Percentiles rank a stretch among this genome's conserved stretches.
phyloP scores from a whole-genome alignment of 805 yeast species.

The Metschnikowia peoriensis region DNA sequence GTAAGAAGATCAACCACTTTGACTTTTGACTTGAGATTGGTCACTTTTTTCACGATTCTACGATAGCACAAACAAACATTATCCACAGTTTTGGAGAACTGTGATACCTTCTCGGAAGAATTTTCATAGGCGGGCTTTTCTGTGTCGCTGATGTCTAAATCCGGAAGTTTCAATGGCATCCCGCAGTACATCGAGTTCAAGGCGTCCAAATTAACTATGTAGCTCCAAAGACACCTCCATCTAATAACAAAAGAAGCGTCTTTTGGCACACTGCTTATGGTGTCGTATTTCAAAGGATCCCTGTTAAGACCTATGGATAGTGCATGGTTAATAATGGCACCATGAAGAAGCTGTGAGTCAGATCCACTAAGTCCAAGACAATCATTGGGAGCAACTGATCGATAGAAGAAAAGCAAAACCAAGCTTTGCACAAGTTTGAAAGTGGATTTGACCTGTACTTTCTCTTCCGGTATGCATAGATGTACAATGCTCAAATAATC shows the following conservation, averaged over 20 bases:
- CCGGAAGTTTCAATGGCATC: constrained; percentile 26
- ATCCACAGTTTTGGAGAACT: constrained; percentile 15
- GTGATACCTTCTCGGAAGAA: constrained; percentile 6
- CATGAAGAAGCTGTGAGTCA: constrained; percentile 39
- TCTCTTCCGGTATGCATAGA: constrained; percentile 35
- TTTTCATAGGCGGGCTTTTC: constrained; percentile 23
- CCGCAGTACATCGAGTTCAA: constrained; percentile 33
- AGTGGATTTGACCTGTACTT: constrained; percentile 29
- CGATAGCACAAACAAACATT: constrained; percentile 29
- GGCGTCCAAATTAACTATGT: constrained; percentile 32
- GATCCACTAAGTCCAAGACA: constrained; percentile 41
- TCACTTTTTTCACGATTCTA: constrained; percentile 25
- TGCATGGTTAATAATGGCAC: constrained; percentile 37
- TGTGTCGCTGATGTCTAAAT: constrained; percentile 33
- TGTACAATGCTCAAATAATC: constrained; percentile 30
- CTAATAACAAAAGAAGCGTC: constrained; percentile 24
- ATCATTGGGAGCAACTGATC: constrained; percentile 41
- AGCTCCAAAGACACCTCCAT: constrained; percentile 41
- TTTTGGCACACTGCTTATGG: constrained; percentile 31
- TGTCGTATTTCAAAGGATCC: constrained; percentile 33
- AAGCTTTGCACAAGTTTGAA: constrained; percentile 37
- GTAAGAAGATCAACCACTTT: constrained; percentile 33
- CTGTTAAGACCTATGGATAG: constrained; percentile 40
- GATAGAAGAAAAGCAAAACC: constrained; percentile 32
- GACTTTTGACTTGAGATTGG: constrained; percentile 29